A percentile compares a stretch with the other conserved stretches of the same genome.
These are phyloP conservation scores for barley (Hordeum vulgare) DNA, from an alignment of 176 grass and related monocot genomes.

Conservation along the genomic window DNA sequence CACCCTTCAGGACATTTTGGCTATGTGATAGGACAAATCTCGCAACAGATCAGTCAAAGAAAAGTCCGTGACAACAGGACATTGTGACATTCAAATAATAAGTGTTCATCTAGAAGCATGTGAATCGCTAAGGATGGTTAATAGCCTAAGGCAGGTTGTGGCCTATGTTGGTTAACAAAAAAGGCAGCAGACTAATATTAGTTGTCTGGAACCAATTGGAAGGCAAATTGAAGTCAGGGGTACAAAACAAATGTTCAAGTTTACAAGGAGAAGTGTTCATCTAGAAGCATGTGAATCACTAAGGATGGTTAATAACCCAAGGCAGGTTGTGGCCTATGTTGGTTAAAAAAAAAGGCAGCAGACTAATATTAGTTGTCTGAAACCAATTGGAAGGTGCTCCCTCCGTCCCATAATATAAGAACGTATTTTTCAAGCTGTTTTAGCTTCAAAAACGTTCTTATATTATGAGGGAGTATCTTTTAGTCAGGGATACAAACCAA, in stretches of 20 bases:
- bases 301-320: neutral
- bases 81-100: slow-evolving; percentile 11
- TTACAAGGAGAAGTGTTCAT: neutral
- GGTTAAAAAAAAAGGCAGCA: neutral
- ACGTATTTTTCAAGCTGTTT: too few species aligned
- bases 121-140: neutral
- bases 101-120: neutral
- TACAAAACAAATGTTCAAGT: neutral
- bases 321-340: neutral
- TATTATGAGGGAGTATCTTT: too few species aligned
- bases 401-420: too few species aligned
- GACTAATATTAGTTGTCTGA: neutral
- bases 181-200: neutral
- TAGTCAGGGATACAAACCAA: slow-evolving; percentile 4
- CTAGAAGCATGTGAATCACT: neutral
- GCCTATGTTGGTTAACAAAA: neutral
- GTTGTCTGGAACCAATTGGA: neutral
- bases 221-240: neutral
- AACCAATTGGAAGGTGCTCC: neutral
- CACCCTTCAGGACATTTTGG: neutral
- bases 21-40: neutral
- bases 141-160: neutral
- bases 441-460: too few species aligned
- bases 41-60: slow-evolving; percentile 6
- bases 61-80: neutral